These are phyloP conservation scores for Starmerella apis DNA, from an alignment of 805 yeast species.

Conservation along the genomic window DNA sequence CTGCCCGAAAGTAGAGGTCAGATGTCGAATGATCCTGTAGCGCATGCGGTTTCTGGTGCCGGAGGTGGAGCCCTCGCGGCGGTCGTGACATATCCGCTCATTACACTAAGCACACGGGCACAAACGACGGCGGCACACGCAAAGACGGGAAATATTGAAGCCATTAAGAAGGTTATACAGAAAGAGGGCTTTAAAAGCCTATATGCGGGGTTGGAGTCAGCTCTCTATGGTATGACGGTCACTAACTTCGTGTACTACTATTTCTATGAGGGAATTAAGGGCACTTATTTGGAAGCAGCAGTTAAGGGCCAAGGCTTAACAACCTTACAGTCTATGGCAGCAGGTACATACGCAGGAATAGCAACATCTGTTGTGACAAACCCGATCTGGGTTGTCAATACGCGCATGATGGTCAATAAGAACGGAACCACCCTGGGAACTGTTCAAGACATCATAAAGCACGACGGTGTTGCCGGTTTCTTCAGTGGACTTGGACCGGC, in stretches of 20 bases:
- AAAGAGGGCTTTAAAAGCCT: slow-evolving; percentile 58
- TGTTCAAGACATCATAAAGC: slow-evolving; percentile 50
- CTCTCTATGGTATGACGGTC: slow-evolving; percentile 71
- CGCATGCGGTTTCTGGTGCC: slow-evolving; percentile 92
- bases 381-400: slow-evolving; percentile 94
- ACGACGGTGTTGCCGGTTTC: slow-evolving; percentile 61
- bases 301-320: slow-evolving; percentile 30
- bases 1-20: background rate
- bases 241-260: slow-evolving; percentile 86
- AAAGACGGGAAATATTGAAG: slow-evolving; percentile 30
- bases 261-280: slow-evolving; percentile 63
- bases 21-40: slow-evolving; percentile 38
- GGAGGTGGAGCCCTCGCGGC: slow-evolving; percentile 84
- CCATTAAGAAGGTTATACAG: slow-evolving; percentile 40
- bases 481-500: slow-evolving; percentile 87
- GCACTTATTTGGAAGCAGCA: slow-evolving; percentile 28
- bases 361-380: slow-evolving; percentile 72
- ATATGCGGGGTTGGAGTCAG: slow-evolving; percentile 80
- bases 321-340: slow-evolving; percentile 56
- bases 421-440: slow-evolving; percentile 44
- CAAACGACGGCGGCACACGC: slow-evolving; percentile 45
- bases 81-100: slow-evolving; percentile 81
- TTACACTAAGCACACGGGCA: slow-evolving; percentile 76
- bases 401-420: slow-evolving; percentile 62
- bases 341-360: slow-evolving; percentile 82